Conservation (phyloP, 306 rosid genomes). For the Acacia crassicarpa region DNA sequence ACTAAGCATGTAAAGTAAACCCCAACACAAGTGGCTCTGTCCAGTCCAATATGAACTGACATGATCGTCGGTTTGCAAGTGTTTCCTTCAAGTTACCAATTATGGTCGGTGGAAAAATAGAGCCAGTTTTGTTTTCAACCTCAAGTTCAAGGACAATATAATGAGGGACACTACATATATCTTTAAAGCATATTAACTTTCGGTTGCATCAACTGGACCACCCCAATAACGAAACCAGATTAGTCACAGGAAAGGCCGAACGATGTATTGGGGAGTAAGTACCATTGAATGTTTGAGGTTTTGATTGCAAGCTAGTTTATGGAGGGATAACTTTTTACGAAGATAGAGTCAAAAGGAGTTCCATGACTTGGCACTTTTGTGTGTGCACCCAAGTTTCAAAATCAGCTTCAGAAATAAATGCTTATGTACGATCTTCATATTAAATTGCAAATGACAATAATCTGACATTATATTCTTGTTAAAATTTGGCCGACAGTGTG, state of each 20-base stretch:
- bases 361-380: not conserved
- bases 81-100: slow-evolving; percentile 17
- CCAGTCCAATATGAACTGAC: slow-evolving; percentile 5
- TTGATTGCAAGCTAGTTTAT: slow-evolving; percentile 9
- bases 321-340: not conserved
- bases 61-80: not conserved
- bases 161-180: not conserved
- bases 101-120: slow-evolving; percentile 28
- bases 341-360: slow-evolving; percentile 13
- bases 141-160: not conserved
- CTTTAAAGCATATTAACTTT: not conserved
- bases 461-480: not conserved
- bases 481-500: not conserved
- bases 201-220: slow-evolving; percentile 25
- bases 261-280: not conserved
- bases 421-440: not conserved
- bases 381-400: slow-evolving; percentile 19
- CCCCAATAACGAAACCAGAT: not conserved
- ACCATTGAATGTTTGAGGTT: slow-evolving; percentile 24
- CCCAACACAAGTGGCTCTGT: not conserved
- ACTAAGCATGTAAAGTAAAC: slow-evolving; percentile 24
- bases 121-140: not conserved
- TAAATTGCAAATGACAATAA: not conserved
- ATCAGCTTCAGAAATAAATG: not conserved
- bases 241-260: not conserved